Evolutionary conservation across 768 basidiomycete genomes (phyloP).

Genomic region (Wakefieldia striispora): DNA sequence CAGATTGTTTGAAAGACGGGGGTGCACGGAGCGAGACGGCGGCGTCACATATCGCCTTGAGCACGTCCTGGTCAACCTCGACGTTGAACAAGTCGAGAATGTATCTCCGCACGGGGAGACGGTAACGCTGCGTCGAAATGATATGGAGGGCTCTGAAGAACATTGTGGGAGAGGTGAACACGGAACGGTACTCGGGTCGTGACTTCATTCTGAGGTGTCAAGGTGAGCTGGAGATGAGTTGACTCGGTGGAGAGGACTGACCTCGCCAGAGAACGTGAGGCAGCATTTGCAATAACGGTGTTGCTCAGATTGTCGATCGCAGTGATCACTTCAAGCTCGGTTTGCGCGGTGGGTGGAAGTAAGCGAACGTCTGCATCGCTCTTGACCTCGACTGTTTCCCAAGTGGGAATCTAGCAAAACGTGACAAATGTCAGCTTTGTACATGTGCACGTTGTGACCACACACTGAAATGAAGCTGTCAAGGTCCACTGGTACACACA

Average conservation of each 20-base stretch:
- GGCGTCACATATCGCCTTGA: constrained; percentile 52
- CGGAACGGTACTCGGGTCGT: constrained; percentile 65
- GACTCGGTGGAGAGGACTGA: constrained; percentile 33
- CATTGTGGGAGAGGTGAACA: constrained; percentile 76
- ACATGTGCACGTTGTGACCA: background rate
- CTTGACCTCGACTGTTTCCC: constrained; percentile 43
- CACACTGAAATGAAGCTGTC: constrained; percentile 77
- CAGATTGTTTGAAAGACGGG: constrained; percentile 42
- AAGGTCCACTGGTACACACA: constrained; percentile 87
- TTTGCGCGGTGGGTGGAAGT: constrained; percentile 60
- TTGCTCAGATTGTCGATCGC: constrained; percentile 94
- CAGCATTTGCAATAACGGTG: constrained; percentile 92
- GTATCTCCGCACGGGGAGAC: constrained; percentile 88
- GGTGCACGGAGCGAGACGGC: constrained; percentile 49
- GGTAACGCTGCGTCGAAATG: constrained; percentile 86
- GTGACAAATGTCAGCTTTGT: constrained; percentile 2
- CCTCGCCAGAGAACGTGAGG: constrained; percentile 87
- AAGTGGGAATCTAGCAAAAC: constrained; percentile 62
- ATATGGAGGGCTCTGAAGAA: constrained; percentile 85
- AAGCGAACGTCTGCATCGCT: constrained; percentile 45
- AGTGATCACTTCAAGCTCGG: constrained; percentile 81
- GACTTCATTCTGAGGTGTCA: constrained; percentile 64
- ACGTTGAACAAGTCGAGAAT: constrained; percentile 91
- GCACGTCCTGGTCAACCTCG: constrained; percentile 63
- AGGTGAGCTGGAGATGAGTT: background rate